A percentile compares a stretch with the other conserved stretches of the same genome.
These are phyloP conservation scores for Amanita inopinata DNA, from an alignment of 768 basidiomycete genomes.

Conservation along the genomic window DNA sequence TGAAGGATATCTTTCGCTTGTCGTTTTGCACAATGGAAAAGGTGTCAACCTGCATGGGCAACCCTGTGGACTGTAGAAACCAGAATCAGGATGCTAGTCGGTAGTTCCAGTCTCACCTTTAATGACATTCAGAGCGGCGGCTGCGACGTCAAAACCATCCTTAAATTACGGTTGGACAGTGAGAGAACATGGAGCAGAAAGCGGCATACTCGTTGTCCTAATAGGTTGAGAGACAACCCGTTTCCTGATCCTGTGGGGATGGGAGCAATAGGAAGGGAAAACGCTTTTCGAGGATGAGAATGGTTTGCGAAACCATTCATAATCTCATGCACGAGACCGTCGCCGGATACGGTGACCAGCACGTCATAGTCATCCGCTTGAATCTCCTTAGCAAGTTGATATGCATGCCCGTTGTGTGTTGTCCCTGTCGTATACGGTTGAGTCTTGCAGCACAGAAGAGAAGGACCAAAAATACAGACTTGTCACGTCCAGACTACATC, in stretches of 20 bases:
- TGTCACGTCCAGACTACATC: slow-evolving; percentile 50
- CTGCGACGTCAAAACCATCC: slow-evolving; percentile 63
- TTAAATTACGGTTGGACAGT: slow-evolving; percentile 16
- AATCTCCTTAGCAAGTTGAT: slow-evolving; percentile 49
- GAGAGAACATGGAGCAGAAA: not conserved
- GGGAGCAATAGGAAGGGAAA: slow-evolving; percentile 62
- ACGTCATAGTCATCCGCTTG: slow-evolving; percentile 55
- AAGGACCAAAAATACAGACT: slow-evolving; percentile 32
- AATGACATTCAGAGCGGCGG: slow-evolving; percentile 67
- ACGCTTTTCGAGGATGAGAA: slow-evolving; percentile 45
- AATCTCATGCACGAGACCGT: slow-evolving; percentile 77
- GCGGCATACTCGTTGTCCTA: slow-evolving; percentile 44
- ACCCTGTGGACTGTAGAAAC: slow-evolving; percentile 36
- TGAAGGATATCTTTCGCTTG: slow-evolving; percentile 62
- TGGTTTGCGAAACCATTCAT: slow-evolving; percentile 76
- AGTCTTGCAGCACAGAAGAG: not conserved
- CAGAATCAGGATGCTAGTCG: not conserved
- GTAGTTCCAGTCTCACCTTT: slow-evolving; percentile 44
- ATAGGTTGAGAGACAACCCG: slow-evolving; percentile 60
- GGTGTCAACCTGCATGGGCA: slow-evolving; percentile 65
- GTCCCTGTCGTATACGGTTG: slow-evolving; percentile 38
- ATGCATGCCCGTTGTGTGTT: slow-evolving; percentile 51
- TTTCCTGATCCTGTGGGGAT: slow-evolving; percentile 83
- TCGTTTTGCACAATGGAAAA: slow-evolving; percentile 66
- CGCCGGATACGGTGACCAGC: slow-evolving; percentile 69